These are phyloP conservation scores for Populus tomentosa DNA, from an alignment of 441 rosid species.

Conservation along the genomic window DNA sequence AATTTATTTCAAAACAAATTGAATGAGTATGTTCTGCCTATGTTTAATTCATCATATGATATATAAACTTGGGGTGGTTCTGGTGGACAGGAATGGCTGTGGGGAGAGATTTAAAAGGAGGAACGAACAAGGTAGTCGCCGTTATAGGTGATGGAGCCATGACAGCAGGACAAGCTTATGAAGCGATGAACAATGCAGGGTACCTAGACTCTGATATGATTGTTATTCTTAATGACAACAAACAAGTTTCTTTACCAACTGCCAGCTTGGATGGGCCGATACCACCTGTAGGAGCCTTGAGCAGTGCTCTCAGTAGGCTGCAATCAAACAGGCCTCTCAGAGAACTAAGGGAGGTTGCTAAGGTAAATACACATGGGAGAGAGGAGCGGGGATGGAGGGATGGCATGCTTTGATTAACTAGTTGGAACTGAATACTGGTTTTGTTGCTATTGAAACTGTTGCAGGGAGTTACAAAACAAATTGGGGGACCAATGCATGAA, in stretches of 20 bases:
- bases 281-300: slow-evolving; percentile 96
- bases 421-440: slow-evolving; percentile 1
- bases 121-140: slow-evolving; percentile 62
- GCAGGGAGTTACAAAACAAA: slow-evolving; percentile 84
- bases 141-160: slow-evolving; percentile 96
- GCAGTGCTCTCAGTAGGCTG: slow-evolving; percentile 88
- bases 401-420: neutral
- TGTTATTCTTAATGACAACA: slow-evolving; percentile 92
- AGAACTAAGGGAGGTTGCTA: slow-evolving; percentile 92
- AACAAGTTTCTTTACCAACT: slow-evolving; percentile 91
- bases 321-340: slow-evolving; percentile 90
- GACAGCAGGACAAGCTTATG: slow-evolving; percentile 98
- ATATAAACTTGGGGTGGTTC: slow-evolving; percentile 1
- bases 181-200: slow-evolving; percentile 98
- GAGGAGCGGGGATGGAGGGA: neutral
- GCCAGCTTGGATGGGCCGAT: slow-evolving; percentile 86
- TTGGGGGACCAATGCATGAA: slow-evolving; percentile 90
- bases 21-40: neutral
- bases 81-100: slow-evolving; percentile 80
- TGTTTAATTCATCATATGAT: neutral
- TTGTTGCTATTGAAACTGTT: slow-evolving; percentile 6
- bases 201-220: slow-evolving; percentile 96
- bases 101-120: slow-evolving; percentile 84
- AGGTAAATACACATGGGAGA: slow-evolving; percentile 38
- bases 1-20: neutral